Percentiles rank a stretch among this genome's conserved stretches.
Conservation (phyloP, 345 rosid species). For the Acer campestre region DNA sequence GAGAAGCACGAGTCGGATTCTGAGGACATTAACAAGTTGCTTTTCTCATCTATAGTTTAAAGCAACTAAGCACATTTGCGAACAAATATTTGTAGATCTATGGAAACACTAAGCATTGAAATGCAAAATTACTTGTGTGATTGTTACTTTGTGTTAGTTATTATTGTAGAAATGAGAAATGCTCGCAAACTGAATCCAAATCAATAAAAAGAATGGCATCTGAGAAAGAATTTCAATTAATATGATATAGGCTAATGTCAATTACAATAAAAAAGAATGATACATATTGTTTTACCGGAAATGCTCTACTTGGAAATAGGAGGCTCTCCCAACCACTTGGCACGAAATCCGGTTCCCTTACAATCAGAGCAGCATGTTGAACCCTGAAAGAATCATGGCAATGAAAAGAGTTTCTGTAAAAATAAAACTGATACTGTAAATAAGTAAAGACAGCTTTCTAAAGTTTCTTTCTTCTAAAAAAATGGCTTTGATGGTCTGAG, state of each 20-base stretch:
- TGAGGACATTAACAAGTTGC: slow-evolving; percentile 69
- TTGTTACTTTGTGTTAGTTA: not conserved
- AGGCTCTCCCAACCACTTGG: slow-evolving; percentile 89
- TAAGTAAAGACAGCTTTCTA: not conserved
- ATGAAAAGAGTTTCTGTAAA: not conserved
- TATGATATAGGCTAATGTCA: not conserved
- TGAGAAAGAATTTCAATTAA: not conserved
- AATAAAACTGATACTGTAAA: not conserved
- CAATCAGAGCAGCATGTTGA: slow-evolving; percentile 67
- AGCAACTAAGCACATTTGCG: slow-evolving; percentile 31
- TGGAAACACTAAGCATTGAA: not conserved
- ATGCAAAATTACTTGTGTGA: not conserved
- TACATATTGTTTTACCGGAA: not conserved
- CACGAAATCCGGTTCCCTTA: slow-evolving; percentile 96
- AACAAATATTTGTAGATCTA: not conserved
- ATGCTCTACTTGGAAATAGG: slow-evolving; percentile 45
- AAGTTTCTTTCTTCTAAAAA: not conserved
- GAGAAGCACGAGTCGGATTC: slow-evolving; percentile 51
- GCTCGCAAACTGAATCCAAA: not conserved
- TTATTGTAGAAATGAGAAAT: not conserved
- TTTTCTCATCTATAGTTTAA: slow-evolving; percentile 76
- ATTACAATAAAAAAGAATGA: not conserved
- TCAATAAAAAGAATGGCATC: not conserved
- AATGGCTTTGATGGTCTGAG: not conserved
- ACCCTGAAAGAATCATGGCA: slow-evolving; percentile 51